A percentile compares a stretch with the other conserved stretches of the same genome.
Evolutionary conservation across 306 rosid genomes (phyloP).

Genomic region (Prunus armeniaca): DNA sequence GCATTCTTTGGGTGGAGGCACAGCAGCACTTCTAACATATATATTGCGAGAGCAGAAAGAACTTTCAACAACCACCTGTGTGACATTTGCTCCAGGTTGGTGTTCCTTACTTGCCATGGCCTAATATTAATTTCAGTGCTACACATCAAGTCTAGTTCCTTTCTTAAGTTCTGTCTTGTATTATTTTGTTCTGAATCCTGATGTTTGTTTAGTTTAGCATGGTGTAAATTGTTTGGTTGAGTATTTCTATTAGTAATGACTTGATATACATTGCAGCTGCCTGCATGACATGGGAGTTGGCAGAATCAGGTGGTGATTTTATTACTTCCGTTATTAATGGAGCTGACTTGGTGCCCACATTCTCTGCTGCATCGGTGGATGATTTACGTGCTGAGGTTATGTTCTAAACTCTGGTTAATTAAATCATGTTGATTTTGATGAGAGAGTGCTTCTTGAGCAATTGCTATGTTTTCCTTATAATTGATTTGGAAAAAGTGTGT

Average conservation of each 20-base stretch:
- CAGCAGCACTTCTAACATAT: constrained; percentile 90
- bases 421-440: not conserved
- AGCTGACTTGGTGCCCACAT: constrained; percentile 95
- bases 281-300: constrained; percentile 98
- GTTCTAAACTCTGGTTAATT: constrained; percentile 13
- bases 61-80: constrained; percentile 64
- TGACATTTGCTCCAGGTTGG: constrained; percentile 94
- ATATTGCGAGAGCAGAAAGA: constrained; percentile 86
- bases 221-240: not conserved
- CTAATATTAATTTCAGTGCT: constrained; percentile 7
- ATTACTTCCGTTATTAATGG: constrained; percentile 87
- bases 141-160: not conserved
- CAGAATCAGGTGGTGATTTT: constrained; percentile 73
- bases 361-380: constrained; percentile 94
- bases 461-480: not conserved
- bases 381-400: constrained; percentile 89
- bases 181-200: not conserved
- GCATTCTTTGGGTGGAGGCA: constrained; percentile 98
- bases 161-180: constrained; percentile 16
- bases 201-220: not conserved
- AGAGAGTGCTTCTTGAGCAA: not conserved
- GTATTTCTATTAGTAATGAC: constrained; percentile 26
- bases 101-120: constrained; percentile 2
- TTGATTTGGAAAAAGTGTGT: not conserved
- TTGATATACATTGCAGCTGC: constrained; percentile 65